These are phyloP conservation scores for Xanthoconium purpureum DNA, from an alignment of 768 basidiomycete genomes.

Conservation along the genomic window DNA sequence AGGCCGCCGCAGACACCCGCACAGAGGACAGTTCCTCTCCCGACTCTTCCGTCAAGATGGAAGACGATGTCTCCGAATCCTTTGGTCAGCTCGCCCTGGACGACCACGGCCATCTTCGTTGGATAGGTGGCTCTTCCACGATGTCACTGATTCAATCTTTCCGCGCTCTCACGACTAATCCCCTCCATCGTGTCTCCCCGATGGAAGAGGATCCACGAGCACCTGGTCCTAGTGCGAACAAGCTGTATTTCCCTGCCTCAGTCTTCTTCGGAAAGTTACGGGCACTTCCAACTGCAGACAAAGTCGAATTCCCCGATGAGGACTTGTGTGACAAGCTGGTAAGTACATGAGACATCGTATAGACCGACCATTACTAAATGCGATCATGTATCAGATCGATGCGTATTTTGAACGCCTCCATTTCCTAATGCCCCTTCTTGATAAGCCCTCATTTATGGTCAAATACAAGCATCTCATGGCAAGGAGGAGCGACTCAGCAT, in stretches of 20 bases:
- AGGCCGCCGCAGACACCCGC: conserved; percentile 36
- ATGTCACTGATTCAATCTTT: conserved; percentile 92
- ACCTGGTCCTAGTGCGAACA: conserved; percentile 77
- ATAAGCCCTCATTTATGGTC: conserved; percentile 78
- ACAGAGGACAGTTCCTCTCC: conserved; percentile 34
- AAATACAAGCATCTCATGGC: conserved; percentile 76
- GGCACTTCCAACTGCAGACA: conserved; percentile 78
- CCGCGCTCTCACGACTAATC: conserved; percentile 68
- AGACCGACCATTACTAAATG: conserved; percentile 20
- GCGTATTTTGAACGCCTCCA: conserved; percentile 87
- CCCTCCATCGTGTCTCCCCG: conserved; percentile 73
- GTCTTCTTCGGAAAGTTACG: conserved; percentile 85
- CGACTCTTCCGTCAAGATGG: conserved; percentile 35
- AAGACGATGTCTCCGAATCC: conserved; percentile 78
- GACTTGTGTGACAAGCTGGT: conserved; percentile 87
- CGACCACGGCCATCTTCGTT: conserved; percentile 86
- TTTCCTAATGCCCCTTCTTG: conserved; percentile 83
- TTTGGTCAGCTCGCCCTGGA: conserved; percentile 87
- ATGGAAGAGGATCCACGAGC: conserved; percentile 81
- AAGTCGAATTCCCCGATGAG: conserved; percentile 82
- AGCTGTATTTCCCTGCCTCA: conserved; percentile 83
- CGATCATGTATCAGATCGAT: conserved; percentile 54
- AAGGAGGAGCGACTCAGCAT: conserved; percentile 48
- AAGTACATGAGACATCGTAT: conserved; percentile 31
- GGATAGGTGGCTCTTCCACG: conserved; percentile 89